A percentile compares a stretch with the other conserved stretches of the same genome.
Conservation (phyloP, 2,329 filamentous ascomycete genomes). For the Tolypocladium inflatum region DNA sequence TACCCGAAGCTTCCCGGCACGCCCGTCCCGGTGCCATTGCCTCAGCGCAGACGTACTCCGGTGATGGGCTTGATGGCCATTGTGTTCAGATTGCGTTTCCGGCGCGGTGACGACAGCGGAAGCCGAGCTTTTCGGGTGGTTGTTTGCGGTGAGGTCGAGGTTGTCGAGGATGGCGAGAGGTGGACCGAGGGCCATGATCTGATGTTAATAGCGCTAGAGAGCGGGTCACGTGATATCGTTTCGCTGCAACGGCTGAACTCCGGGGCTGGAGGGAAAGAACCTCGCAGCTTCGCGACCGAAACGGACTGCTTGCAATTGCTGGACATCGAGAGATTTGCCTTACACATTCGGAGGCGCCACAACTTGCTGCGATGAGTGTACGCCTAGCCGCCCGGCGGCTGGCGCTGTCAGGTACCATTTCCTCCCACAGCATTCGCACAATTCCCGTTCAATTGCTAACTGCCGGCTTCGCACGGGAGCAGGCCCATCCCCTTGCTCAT, state of each 20-base stretch:
- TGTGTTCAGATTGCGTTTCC: conserved; percentile 19
- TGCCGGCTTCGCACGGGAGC: conserved; percentile 9
- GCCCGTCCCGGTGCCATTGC: conserved; percentile 16
- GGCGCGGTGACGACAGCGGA: conserved; percentile 9
- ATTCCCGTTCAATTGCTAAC: conserved; percentile 4
- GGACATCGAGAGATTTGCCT: neutral
- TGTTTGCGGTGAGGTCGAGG: conserved; percentile 13
- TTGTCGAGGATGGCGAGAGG: neutral
- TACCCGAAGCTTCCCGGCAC: neutral
- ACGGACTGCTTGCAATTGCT: neutral
- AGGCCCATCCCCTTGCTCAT: conserved; percentile 9
- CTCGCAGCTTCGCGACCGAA: conserved; percentile 3
- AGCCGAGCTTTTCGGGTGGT: conserved; percentile 10
- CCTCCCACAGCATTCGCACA: neutral
- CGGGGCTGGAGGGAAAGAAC: conserved; percentile 14
- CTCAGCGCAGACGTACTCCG: conserved; percentile 38
- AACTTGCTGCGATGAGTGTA: conserved; percentile 47
- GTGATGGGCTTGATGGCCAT: conserved; percentile 51
- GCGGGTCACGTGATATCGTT: conserved; percentile 8
- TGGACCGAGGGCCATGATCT: conserved; percentile 15
- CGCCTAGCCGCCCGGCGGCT: conserved; percentile 54
- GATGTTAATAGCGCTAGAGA: conserved; percentile 25
- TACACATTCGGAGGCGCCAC: neutral
- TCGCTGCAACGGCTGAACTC: conserved; percentile 12
- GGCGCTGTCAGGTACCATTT: conserved; percentile 45